Conservation (phyloP, 345 rosid species). For the Limnanthes douglasii region DNA sequence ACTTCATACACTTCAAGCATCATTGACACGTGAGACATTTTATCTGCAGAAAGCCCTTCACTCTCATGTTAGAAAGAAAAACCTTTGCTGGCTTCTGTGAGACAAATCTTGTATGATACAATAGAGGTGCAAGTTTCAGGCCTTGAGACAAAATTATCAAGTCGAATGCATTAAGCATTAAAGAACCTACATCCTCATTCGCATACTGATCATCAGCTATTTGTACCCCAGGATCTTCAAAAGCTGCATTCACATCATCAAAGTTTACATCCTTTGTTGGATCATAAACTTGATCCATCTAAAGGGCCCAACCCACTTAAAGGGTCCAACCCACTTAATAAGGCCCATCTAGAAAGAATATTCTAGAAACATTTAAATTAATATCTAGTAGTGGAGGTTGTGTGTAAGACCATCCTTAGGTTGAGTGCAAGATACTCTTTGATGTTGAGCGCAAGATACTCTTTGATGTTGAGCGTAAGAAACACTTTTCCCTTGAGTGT, state of each 20-base stretch:
- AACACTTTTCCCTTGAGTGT: too few relatives aligned
- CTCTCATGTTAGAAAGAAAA: constrained; percentile 93
- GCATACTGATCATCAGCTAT: constrained; percentile 27
- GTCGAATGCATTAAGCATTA: constrained; percentile 91
- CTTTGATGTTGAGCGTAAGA: too few relatives aligned
- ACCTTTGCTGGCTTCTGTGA: constrained; percentile 81
- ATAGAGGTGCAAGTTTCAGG: constrained; percentile 77
- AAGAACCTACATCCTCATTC: constrained; percentile 52
- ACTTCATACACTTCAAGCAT: constrained; percentile 87
- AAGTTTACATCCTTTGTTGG: constrained; percentile 86
- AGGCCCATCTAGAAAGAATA: too few relatives aligned
- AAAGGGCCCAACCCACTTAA: too few relatives aligned
- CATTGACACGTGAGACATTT: constrained; percentile 57
- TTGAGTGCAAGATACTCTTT: too few relatives aligned
- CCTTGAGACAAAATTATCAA: constrained; percentile 88
- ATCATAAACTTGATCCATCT: too few relatives aligned
- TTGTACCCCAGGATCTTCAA: constrained; percentile 75
- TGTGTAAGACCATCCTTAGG: too few relatives aligned
- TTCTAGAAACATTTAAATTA: too few relatives aligned
- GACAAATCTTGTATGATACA: constrained; percentile 78
- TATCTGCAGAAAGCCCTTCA: constrained; percentile 69
- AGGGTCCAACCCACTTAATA: too few relatives aligned
- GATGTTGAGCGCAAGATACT: too few relatives aligned
- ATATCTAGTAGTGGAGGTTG: too few relatives aligned
- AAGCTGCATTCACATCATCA: constrained; percentile 89